Evolutionary conservation across 2,329 filamentous ascomycete genomes (phyloP).

Genomic region (Hymenoscyphus fraxineus): DNA sequence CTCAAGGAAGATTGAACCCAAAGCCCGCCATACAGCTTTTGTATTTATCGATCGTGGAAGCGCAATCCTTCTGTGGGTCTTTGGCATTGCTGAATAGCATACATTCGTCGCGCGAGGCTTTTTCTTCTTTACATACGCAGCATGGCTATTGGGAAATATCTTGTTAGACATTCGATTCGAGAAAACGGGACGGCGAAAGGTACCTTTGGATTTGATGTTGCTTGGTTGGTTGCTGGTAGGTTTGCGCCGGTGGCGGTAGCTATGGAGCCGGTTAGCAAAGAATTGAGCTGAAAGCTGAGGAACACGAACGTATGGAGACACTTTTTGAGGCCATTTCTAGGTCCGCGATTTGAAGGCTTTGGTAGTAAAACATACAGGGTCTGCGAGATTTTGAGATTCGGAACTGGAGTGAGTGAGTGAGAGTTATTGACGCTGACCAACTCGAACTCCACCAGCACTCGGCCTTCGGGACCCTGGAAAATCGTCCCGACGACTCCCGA

Average conservation of each 20-base stretch:
- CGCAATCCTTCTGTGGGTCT: conserved; percentile 81
- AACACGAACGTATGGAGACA: conserved; percentile 30
- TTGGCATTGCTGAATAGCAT: conserved; percentile 92
- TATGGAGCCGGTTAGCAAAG: conserved; percentile 20
- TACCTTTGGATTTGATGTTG: conserved; percentile 30
- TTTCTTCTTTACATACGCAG: conserved; percentile 97
- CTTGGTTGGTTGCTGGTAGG: conserved; percentile 28
- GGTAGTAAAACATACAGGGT: conserved; percentile 21
- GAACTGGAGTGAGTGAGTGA: background rate
- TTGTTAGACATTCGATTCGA: conserved; percentile 8
- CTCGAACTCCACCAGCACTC: background rate
- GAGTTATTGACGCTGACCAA: conserved; percentile 19
- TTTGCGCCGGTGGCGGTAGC: conserved; percentile 30
- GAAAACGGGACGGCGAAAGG: background rate
- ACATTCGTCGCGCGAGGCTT: conserved; percentile 89
- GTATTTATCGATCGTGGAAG: conserved; percentile 78
- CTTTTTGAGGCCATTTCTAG: conserved; percentile 29
- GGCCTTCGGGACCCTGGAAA: background rate
- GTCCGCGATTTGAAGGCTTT: conserved; percentile 22
- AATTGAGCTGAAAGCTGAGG: background rate
- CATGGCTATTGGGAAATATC: conserved; percentile 63
- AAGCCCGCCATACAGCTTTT: conserved; percentile 88
- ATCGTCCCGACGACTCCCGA: conserved; percentile 4
- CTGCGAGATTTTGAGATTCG: background rate
- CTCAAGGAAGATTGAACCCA: conserved; percentile 64